Evolutionary conservation across 202 grass and related monocot species (phyloP), one percentile per base, ranked within the genome.

Genomic region (Panicum hallii): DNA sequence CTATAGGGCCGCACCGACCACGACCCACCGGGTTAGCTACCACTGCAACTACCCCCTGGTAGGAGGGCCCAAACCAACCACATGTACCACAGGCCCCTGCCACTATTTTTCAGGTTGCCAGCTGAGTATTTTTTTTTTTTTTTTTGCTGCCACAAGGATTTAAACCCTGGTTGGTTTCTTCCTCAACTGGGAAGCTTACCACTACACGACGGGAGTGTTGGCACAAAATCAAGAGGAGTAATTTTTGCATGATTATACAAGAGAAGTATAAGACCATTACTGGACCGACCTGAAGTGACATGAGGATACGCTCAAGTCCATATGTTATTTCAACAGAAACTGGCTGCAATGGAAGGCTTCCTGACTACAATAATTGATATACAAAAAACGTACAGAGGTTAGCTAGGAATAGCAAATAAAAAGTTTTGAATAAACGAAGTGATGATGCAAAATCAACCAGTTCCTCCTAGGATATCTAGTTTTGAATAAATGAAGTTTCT

Each of bases 271-370:
- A 53, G 50, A 78, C 49, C 13, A 57, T 55, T 68, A 75, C 22
- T 82, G 74, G 42, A 69, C 42, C 44, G 82, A 98, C 96, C 91
- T 98, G 96, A 89, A 98, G 96, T 79, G 87, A 91, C 93, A 98
- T 98, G 73, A 98, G 90, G 80, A 98, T 98, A 23, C 96, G 91
- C 85, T 98, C 96, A 64, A 98, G 96, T 77, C 96, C 96, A 92
- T 98, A 95, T 70, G 96, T 95, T 84, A 98, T 95, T 86, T 98
- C 96, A 23, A 98, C 91, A 79, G 96, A 95, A 91, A 98, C 89
- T 36, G 96, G 96, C 48, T 84, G 42, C 83, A 98, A 86, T 61
- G 85, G 93, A 84, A 98, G 91, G 83, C 96, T 98, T 83, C 93
- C 96, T 85, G 96, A 90, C 93, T 98, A 86, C 53, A 90, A 78